phyloP scores from a whole-genome alignment of 352 stramenopile genomes.

The Phytopythium vexans region DNA sequence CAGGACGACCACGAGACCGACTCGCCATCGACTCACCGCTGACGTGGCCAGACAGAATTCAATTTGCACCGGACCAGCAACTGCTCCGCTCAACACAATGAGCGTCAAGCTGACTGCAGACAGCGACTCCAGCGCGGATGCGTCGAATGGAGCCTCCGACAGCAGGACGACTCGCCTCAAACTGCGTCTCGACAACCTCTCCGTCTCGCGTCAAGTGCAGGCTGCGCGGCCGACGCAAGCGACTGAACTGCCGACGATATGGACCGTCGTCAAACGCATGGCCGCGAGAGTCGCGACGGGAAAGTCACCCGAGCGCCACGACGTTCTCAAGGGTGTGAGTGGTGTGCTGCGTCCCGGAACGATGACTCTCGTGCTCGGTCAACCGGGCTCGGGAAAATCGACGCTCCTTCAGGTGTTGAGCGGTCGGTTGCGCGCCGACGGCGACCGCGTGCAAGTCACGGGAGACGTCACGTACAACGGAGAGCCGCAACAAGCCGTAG shows the following conservation, averaged over 20 bases:
- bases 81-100: too few species aligned
- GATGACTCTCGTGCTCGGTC: constrained; percentile 17
- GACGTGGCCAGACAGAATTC: too few species aligned
- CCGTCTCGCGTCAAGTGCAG: constrained; percentile 17
- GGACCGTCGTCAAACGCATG: too few species aligned
- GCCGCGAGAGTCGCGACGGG: too few species aligned
- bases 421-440: constrained; percentile 20
- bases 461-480: constrained; percentile 35
- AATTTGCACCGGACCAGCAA: too few species aligned
- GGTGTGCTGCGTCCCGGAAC: constrained; percentile 19
- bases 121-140: too few species aligned
- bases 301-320: constrained; percentile 13
- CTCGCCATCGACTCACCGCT: too few species aligned
- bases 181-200: constrained; percentile 14
- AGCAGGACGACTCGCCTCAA: constrained; percentile 5
- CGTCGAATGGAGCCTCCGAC: too few species aligned
- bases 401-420: constrained; percentile 25
- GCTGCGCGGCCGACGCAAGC: too few species aligned
- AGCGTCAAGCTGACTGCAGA: too few species aligned
- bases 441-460: constrained; percentile 9
- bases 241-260: too few species aligned
- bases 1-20: too few species aligned
- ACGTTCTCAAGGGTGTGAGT: constrained; percentile 26
- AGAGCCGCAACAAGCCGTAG: constrained; percentile 10
- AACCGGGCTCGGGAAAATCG: constrained; percentile 22